Evolutionary conservation across 108 stramenopile species (phyloP).

Genomic region (Nitzschia palea): DNA sequence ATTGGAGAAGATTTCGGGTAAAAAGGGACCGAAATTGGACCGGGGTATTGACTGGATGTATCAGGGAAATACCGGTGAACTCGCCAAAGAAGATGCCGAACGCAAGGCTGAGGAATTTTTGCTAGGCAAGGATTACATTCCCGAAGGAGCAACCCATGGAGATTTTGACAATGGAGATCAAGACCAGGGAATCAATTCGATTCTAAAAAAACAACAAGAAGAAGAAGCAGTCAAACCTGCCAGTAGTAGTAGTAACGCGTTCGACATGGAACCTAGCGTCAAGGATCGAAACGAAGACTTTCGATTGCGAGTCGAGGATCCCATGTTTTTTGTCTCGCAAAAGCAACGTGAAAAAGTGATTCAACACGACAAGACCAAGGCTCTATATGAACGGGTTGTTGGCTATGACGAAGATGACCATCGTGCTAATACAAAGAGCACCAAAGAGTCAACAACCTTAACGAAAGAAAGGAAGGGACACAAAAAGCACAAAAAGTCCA

Average conservation of each 20-base stretch:
- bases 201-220: slow-evolving; percentile 18
- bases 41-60: slow-evolving; percentile 96
- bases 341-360: slow-evolving; percentile 44
- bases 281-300: slow-evolving; percentile 71
- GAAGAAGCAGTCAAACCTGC: neutral
- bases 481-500: slow-evolving; percentile 24
- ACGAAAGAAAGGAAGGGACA: slow-evolving; percentile 33
- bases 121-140: slow-evolving; percentile 84
- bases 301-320: slow-evolving; percentile 80
- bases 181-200: slow-evolving; percentile 58
- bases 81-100: slow-evolving; percentile 61
- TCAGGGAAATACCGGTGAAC: slow-evolving; percentile 47
- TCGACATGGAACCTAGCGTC: slow-evolving; percentile 28
- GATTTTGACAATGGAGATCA: slow-evolving; percentile 63
- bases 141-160: slow-evolving; percentile 44
- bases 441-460: slow-evolving; percentile 4
- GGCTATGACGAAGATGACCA: slow-evolving; percentile 21
- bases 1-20: slow-evolving; percentile 75
- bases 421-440: neutral
- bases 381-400: slow-evolving; percentile 62
- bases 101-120: slow-evolving; percentile 85
- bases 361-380: slow-evolving; percentile 56
- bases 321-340: slow-evolving; percentile 76
- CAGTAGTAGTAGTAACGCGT: neutral
- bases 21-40: slow-evolving; percentile 50